phyloP scores from a whole-genome alignment of 2,329 filamentous ascomycete genomes.

The Sporothrix variecibatus region DNA sequence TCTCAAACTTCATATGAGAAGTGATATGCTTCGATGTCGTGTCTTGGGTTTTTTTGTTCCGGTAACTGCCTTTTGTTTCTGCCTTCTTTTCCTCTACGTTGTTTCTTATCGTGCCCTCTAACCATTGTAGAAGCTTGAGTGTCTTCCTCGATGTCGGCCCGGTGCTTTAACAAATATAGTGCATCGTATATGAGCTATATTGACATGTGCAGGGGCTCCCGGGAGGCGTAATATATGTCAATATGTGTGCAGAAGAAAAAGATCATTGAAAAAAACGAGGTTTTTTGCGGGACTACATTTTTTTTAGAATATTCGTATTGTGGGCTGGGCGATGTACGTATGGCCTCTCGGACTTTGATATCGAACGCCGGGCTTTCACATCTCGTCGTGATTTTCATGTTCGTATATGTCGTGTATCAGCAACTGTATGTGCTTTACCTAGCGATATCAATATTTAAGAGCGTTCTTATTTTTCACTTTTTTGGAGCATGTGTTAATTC shows the following conservation, averaged over 20 bases:
- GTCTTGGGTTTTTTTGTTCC: not conserved
- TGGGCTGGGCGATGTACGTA: too few species aligned
- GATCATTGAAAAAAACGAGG: not conserved
- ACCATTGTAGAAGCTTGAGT: not conserved
- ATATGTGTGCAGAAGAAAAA: not conserved
- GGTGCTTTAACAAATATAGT: conserved; percentile 19
- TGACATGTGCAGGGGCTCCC: not conserved
- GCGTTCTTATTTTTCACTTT: too few species aligned
- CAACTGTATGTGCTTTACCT: too few species aligned
- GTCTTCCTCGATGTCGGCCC: not conserved
- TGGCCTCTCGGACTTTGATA: not conserved
- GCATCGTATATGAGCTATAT: conserved; percentile 9
- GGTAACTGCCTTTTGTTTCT: not conserved
- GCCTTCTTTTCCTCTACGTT: not conserved
- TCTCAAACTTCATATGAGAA: not conserved
- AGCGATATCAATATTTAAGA: too few species aligned
- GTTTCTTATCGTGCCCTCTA: not conserved
- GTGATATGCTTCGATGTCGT: not conserved
- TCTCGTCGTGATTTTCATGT: not conserved
- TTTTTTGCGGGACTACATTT: not conserved
- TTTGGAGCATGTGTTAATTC: too few species aligned
- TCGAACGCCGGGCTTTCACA: not conserved
- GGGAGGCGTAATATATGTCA: not conserved
- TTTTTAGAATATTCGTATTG: not conserved
- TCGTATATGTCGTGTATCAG: not conserved